Evolutionary conservation across 106 monocot species (phyloP).

Genomic region (Dendrobium huoshanense): DNA sequence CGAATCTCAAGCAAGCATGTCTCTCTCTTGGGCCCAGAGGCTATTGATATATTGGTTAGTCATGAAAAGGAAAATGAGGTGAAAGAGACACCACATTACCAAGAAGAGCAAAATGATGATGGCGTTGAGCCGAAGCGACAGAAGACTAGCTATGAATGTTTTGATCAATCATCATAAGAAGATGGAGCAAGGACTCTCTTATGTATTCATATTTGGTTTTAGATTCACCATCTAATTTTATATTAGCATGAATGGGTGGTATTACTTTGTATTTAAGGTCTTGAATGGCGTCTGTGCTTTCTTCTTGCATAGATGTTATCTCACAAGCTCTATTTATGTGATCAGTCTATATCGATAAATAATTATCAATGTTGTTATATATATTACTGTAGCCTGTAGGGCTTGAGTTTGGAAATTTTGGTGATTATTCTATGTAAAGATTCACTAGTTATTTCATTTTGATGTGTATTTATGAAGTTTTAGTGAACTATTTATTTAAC

Average conservation of each 20-base stretch:
- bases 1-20: conserved; percentile 79
- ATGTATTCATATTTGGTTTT: not conserved
- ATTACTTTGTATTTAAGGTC: not conserved
- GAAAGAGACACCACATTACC: too few species aligned
- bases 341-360: not conserved
- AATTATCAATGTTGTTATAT: not conserved
- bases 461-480: too few species aligned
- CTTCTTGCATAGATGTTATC: not conserved
- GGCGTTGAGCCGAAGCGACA: conserved; percentile 45
- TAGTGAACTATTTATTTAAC: too few species aligned
- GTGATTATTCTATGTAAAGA: too few species aligned
- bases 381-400: not conserved
- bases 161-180: not conserved
- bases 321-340: not conserved
- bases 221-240: not conserved
- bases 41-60: conserved; percentile 11
- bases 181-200: not conserved
- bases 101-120: conserved; percentile 6
- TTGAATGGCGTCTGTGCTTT: not conserved
- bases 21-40: conserved; percentile 45
- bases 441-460: too few species aligned
- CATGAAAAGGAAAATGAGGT: not conserved
- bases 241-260: not conserved
- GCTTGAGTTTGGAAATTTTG: not conserved
- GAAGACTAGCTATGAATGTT: conserved; percentile 31